Conservation (phyloP, 495 filamentous ascomycete genomes). For the Penicillium egyptiacum region DNA sequence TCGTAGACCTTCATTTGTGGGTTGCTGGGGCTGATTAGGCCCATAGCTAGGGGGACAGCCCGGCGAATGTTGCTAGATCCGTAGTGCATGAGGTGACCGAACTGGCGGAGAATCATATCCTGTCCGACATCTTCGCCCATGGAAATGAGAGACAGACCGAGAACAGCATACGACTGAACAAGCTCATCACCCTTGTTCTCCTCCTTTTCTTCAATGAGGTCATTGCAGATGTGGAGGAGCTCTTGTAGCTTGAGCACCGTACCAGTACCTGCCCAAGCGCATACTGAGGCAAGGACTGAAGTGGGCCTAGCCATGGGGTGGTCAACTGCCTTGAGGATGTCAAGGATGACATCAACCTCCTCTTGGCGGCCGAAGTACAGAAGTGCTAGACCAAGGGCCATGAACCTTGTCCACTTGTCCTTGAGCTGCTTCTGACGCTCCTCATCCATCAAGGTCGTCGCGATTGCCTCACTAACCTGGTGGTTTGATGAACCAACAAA, state of each 20-base stretch:
- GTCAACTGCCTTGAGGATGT: conserved; percentile 92
- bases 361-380: conserved; percentile 96
- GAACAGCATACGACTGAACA: conserved; percentile 90
- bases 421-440: conserved; percentile 84
- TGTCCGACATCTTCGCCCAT: conserved; percentile 99
- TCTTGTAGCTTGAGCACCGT: conserved; percentile 96
- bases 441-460: conserved; percentile 87
- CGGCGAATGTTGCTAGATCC: conserved; percentile 95
- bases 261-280: conserved; percentile 95
- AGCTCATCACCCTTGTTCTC: conserved; percentile 92
- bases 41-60: conserved; percentile 97
- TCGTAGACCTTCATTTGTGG: conserved; percentile 99
- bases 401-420: conserved; percentile 97
- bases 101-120: conserved; percentile 97
- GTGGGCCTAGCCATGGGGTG: conserved; percentile 93
- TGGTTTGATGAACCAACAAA: conserved; percentile 91
- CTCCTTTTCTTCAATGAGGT: conserved; percentile 90
- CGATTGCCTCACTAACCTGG: conserved; percentile 83
- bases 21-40: conserved; percentile 92
- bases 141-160: conserved; percentile 89
- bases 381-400: conserved; percentile 89
- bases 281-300: conserved; percentile 87
- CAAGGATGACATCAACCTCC: conserved; percentile 91
- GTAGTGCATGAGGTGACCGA: conserved; percentile 99
- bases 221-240: conserved; percentile 93